Base-by-base conservation (phyloP, 495 filamentous ascomycete genomes). In the Usnea hakonensis region DNA sequence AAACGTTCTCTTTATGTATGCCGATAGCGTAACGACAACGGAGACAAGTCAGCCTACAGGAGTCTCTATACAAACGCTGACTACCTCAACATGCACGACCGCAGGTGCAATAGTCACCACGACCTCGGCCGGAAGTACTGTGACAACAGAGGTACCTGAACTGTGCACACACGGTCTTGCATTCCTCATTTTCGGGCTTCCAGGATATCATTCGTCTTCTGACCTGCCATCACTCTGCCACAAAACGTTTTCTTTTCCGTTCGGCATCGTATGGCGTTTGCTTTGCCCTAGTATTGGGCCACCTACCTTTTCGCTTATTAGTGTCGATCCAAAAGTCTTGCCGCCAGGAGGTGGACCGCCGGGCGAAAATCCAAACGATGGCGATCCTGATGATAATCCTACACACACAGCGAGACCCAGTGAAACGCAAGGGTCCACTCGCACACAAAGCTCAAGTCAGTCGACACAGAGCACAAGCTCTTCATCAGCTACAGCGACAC, bases 121-220 rank as follows among this genome's bases (percentile, higher is more conserved):
- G 13, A 58, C 55, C 5, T 21, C 55, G 8, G 43, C 55, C 17
- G 55, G 55, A 16, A 58, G 55, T 30, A 58, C 55, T 1, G 55
- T 58, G 23, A 10, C 55, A 16, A 58, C 55, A 8, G 38, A 28
- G 16, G n/a, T 58, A 19, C 55, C 55, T 17, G 36, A 58, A 32
- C 32, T 58, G 9, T 58, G 55, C 30, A n/a, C 38, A 17, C 26
- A 41, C 38, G 55, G 55, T 26, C 23, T 58, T 36, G 55, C 36
- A 43, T 58, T 58, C 23, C 55, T 58, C 21, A 40, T 58, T 19
- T 58, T 58, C 37, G 55, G 55, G 9, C 23, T 58, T 16, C 35
- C 35, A 16, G 35, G 36, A n/a, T 14, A 43, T 36, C 28, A 14
- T 26, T 26, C n/a, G 11, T 30, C 23, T 43, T 43, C 55, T 23